Base-by-base conservation (phyloP, 345 rosid species). In the Lumnitzera racemosa region DNA sequence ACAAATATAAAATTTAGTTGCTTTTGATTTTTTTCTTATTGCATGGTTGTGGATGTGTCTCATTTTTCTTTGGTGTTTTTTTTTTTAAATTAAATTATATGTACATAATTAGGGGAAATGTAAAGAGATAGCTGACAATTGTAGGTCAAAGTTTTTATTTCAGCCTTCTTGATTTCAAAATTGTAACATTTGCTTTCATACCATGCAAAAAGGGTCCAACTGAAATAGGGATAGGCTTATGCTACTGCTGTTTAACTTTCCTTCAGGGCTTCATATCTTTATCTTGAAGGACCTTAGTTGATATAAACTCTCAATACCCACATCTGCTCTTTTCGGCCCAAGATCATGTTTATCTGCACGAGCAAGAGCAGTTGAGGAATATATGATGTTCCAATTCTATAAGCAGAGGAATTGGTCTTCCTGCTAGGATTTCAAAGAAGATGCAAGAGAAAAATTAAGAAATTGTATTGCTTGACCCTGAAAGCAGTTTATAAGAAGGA, bases 381-480 rank as follows among this genome's bases (percentile, higher is more conserved):
- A 91, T 69, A 70, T 83, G 15, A 83, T 88, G 96, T 86, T 91
- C 57, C 86, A 84, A 67, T 55, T 86, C 78, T 75, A 91, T 96
- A 47, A 74, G 89, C 16, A 74, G 89, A 62, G 95, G 96, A 53
- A 83, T 86, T n/a, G 98, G 98, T 23, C 24, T 91, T 70, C 96
- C 96, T 0, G 96, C 95, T n/a, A 83, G 98, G 73, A 79, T 86
- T 61, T 78, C 95, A 11, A 91, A 68, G 78, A 88, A 88, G 80
- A 73, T 86, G 68, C 91, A 75, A 41, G 88, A 88, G 83, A 88
- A 81, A 68, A 84, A 83, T 74, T 95, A 91, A 72, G 20, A 85
- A 78, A 90, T 87, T 68, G 72, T 88, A 66, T 69, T 88, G 56
- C 95, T 88, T 69, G 90, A 91, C 72, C 98, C 95, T 24, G 96